Conservation (phyloP, 163 green algal species). For the Scenedesmus sp. region DNA sequence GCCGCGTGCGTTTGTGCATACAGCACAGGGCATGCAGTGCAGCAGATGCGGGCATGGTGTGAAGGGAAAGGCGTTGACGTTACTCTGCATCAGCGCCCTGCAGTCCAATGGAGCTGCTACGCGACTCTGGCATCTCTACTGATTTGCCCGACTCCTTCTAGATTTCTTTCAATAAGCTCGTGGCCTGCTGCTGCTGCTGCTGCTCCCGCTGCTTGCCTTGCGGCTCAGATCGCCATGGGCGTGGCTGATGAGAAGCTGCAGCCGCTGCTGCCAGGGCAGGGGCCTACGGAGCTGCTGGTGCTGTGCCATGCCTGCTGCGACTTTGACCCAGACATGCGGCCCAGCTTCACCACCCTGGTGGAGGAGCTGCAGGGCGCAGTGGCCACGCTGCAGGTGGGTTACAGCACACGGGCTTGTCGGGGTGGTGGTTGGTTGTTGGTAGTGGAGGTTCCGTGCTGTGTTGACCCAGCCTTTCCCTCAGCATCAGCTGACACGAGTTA, state of each 20-base stretch:
- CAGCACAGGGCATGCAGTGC: background rate
- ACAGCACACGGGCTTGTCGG: too few species aligned
- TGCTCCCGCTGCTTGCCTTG: background rate
- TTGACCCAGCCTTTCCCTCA: too few species aligned
- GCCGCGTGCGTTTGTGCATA: too few species aligned
- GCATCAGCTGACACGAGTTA: too few species aligned
- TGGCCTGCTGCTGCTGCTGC: background rate
- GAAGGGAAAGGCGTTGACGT: too few species aligned
- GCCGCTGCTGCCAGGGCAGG: conserved; percentile 66
- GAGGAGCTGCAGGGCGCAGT: conserved; percentile 60
- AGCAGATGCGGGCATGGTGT: too few species aligned
- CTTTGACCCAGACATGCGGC: conserved; percentile 74
- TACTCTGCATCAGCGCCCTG: background rate
- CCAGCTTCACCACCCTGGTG: conserved; percentile 72
- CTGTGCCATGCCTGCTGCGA: conserved; percentile 66
- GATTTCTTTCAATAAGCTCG: background rate
- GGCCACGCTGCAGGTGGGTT: conserved; percentile 38
- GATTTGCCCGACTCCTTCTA: too few species aligned
- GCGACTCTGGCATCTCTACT: too few species aligned
- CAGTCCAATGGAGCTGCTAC: too few species aligned
- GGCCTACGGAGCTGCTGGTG: conserved; percentile 57
- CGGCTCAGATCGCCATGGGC: conserved; percentile 74
- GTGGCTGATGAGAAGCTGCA: conserved; percentile 78
- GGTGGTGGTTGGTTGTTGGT: background rate
- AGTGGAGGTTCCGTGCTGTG: background rate